Percentiles rank a stretch among this genome's conserved stretches.
Conservation (phyloP, 2,329 filamentous ascomycete species). For the Pseudomassariella vexata region DNA sequence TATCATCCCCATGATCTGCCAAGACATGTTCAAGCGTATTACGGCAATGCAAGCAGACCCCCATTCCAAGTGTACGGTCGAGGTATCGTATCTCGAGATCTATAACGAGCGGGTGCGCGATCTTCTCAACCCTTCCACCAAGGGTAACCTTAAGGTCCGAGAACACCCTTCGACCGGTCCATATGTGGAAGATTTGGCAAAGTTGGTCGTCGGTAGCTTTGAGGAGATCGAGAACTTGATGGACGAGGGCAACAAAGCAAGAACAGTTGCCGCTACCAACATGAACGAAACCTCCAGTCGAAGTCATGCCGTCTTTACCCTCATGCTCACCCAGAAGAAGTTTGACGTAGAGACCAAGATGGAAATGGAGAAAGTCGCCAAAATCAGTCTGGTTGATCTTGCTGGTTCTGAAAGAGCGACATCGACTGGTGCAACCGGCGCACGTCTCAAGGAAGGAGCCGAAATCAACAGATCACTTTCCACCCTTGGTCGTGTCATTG, state of each 20-base stretch:
- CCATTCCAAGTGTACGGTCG: conserved; percentile 81
- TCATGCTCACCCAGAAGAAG: conserved; percentile 91
- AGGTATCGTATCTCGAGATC: conserved; percentile 97
- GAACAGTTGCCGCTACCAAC: conserved; percentile 96
- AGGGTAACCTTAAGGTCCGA: conserved; percentile 93
- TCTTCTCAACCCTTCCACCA: conserved; percentile 88
- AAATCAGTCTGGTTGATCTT: conserved; percentile 96
- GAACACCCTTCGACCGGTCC: conserved; percentile 97
- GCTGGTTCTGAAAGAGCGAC: conserved; percentile 94
- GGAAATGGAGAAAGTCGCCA: conserved; percentile 95
- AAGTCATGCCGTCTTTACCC: conserved; percentile 95
- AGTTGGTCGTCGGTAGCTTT: conserved; percentile 88
- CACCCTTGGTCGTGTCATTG: conserved; percentile 94
- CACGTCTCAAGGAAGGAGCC: conserved; percentile 91
- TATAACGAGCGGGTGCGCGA: conserved; percentile 98
- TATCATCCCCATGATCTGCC: conserved; percentile 94
- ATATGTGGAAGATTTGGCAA: conserved; percentile 96
- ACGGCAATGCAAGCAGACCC: conserved; percentile 63
- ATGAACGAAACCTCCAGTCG: conserved; percentile 99
- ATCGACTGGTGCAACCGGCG: conserved; percentile 95
- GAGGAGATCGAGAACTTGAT: conserved; percentile 95
- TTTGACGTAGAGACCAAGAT: conserved; percentile 90
- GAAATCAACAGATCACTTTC: conserved; percentile 98
- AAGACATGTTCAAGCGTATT: conserved; percentile 95
- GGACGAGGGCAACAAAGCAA: conserved; percentile 98